These are phyloP conservation scores for Tetrapyrgos nigripes DNA, from an alignment of 1,284 basidiomycete genomes.

Conservation along the genomic window DNA sequence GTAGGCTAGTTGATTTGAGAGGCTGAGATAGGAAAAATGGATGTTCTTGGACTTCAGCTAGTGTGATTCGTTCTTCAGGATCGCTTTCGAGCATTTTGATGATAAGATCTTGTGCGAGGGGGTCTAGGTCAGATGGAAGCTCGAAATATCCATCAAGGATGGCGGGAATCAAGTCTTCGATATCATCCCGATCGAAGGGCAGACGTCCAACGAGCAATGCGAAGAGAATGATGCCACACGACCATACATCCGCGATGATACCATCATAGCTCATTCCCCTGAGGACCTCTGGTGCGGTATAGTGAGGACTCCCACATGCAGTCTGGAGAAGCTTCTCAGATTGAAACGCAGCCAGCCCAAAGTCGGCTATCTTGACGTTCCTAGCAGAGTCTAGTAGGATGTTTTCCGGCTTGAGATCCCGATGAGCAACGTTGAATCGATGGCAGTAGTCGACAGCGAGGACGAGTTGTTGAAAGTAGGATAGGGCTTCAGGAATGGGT, in stretches of 20 bases:
- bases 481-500: conserved; percentile 81
- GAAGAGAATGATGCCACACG: conserved; percentile 96
- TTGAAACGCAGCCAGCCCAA: conserved; percentile 98
- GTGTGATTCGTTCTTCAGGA: conserved; percentile 84
- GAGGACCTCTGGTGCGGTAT: conserved; percentile 96
- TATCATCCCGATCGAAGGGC: conserved; percentile 93
- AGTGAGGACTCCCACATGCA: conserved; percentile 96
- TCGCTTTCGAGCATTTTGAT: conserved; percentile 89
- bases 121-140: conserved; percentile 84
- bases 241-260: conserved; percentile 94
- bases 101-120: conserved; percentile 85
- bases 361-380: conserved; percentile 98
- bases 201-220: conserved; percentile 90
- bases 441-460: conserved; percentile 96
- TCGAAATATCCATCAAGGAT: conserved; percentile 85
- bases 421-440: conserved; percentile 95
- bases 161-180: conserved; percentile 80
- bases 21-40: conserved; percentile 85
- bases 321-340: conserved; percentile 81
- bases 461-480: conserved; percentile 97
- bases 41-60: conserved; percentile 86
- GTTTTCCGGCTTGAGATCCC: conserved; percentile 98
- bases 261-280: conserved; percentile 90
- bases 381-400: conserved; percentile 84
- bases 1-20: conserved; percentile 54